Conservation (phyloP, 305 asterid species). For the Fraxinus sp. region DNA sequence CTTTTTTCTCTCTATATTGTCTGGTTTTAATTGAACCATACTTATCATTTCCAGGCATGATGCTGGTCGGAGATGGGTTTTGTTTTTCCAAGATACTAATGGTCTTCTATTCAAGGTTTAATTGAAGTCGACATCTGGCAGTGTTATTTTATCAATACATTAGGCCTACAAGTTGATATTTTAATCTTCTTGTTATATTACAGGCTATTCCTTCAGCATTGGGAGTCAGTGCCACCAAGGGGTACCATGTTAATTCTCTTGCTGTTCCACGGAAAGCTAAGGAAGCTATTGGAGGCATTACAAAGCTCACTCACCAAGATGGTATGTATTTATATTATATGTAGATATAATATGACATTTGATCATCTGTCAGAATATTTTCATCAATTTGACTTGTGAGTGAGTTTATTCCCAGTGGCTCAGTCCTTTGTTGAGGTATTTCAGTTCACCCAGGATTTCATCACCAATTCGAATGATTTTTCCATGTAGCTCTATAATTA, state of each 20-base stretch:
- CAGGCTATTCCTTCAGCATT: constrained; percentile 92
- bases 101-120: constrained; percentile 95
- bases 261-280: constrained; percentile 99
- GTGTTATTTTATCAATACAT: constrained; percentile 11
- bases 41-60: constrained; percentile 54
- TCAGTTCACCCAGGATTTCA: constrained; percentile 11
- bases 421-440: constrained; percentile 6
- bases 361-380: not conserved
- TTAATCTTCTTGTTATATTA: constrained; percentile 20
- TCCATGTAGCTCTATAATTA: not conserved
- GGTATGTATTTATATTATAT: constrained; percentile 42
- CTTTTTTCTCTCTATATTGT: constrained; percentile 10
- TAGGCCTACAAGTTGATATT: constrained; percentile 6
- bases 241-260: constrained; percentile 95
- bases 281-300: constrained; percentile 98
- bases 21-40: constrained; percentile 17
- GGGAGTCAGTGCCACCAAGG: constrained; percentile 84
- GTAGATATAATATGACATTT: constrained; percentile 15
- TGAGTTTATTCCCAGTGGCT: constrained; percentile 3
- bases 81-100: constrained; percentile 97
- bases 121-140: constrained; percentile 18
- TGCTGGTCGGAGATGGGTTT: constrained; percentile 89
- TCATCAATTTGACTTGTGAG: constrained; percentile 4
- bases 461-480: constrained; percentile 9
- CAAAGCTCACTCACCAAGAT: constrained; percentile 87